These are phyloP conservation scores for slime mould (Dictyostelium discoideum) DNA, from an alignment of 78 protist genomes.

Conservation along the genomic window DNA sequence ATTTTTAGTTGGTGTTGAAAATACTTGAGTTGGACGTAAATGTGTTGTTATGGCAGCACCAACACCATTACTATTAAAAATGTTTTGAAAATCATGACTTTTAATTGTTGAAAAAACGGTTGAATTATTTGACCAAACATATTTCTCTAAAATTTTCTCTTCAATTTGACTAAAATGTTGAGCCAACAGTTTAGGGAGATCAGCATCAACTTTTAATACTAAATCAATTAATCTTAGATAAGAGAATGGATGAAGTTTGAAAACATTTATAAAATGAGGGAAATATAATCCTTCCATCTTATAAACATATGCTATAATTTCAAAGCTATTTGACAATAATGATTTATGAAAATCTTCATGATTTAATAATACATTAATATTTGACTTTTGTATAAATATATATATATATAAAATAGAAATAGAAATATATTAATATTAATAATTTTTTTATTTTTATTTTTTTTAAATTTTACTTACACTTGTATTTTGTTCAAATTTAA, in stretches of 20 bases:
- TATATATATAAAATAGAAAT: too few relatives aligned
- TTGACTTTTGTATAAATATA: too few relatives aligned
- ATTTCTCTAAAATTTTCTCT: conserved; percentile 35
- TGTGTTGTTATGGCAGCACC: too few relatives aligned
- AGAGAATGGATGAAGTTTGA: conserved; percentile 47
- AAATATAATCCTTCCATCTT: conserved; percentile 40
- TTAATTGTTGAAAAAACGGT: neutral
- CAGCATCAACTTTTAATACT: neutral
- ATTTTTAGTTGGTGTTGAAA: conserved; percentile 39
- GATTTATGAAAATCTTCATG: conserved; percentile 63
- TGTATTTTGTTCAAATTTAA: neutral
- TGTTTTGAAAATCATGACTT: neutral
- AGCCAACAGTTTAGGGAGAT: neutral
- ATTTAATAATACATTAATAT: neutral
- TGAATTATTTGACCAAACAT: conserved; percentile 36
- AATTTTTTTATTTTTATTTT: neutral
- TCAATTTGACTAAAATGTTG: conserved; percentile 36
- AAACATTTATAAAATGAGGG: conserved; percentile 53
- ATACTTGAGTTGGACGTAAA: neutral
- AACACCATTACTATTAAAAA: neutral
- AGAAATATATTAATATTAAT: neutral
- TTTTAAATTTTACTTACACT: neutral
- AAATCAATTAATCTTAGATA: conserved; percentile 23
- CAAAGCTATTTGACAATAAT: conserved; percentile 50
- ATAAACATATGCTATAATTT: conserved; percentile 58